These are phyloP conservation scores for Graphium sp. DNA, from an alignment of 2,329 filamentous ascomycete genomes.

Conservation along the genomic window DNA sequence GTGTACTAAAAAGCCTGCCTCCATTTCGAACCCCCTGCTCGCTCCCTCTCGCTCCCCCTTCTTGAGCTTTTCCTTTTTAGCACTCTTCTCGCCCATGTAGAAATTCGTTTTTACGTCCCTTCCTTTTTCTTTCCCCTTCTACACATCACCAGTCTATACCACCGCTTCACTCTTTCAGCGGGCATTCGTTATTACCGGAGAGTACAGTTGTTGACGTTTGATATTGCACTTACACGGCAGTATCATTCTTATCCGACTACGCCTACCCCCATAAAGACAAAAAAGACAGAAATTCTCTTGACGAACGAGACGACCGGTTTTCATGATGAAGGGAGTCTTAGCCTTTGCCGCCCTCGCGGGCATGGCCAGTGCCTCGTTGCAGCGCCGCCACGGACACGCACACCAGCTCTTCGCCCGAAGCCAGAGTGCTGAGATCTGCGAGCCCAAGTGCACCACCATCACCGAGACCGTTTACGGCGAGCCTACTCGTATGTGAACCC, in stretches of 20 bases:
- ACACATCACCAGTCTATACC: constrained; percentile 27
- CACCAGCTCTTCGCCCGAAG: constrained; percentile 42
- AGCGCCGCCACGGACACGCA: constrained; percentile 14
- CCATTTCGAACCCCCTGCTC: constrained; percentile 1
- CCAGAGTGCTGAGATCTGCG: constrained; percentile 23
- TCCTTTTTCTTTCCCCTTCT: constrained; percentile 14
- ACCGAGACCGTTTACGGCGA: constrained; percentile 54
- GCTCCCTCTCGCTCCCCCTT: constrained; percentile 1
- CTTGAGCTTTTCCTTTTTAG: constrained; percentile 1
- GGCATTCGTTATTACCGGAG: constrained; percentile 45
- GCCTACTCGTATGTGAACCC: constrained; percentile 37
- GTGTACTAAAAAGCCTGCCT: too few relatives aligned
- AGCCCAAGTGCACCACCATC: constrained; percentile 53
- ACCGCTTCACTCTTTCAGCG: constrained; percentile 85
- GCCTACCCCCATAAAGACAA: constrained; percentile 13
- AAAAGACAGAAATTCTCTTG: constrained; percentile 9
- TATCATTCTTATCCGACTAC: constrained; percentile 7
- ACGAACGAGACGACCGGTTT: constrained; percentile 14
- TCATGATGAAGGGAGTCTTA: constrained; percentile 61
- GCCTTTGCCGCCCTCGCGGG: constrained; percentile 43
- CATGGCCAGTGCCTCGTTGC: constrained; percentile 30
- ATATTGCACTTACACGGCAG: constrained; percentile 8
- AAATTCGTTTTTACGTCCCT: constrained; percentile 10
- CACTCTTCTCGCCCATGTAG: not conserved
- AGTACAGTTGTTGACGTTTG: constrained; percentile 5